Base-by-base conservation (phyloP, 805 yeast species). In the Wickerhamomyces alni region DNA sequence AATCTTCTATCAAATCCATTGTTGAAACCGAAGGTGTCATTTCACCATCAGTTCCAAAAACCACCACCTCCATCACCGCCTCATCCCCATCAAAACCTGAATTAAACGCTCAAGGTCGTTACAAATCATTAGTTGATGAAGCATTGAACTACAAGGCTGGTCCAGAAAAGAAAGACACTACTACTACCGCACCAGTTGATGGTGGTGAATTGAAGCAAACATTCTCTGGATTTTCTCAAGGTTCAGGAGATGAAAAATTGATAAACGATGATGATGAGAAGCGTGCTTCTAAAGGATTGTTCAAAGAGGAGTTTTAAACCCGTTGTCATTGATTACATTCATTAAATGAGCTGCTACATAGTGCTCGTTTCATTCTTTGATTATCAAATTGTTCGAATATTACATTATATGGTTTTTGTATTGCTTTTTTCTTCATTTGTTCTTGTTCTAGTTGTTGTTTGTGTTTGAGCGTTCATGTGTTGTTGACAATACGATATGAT, bases 161-260 rank as follows among this genome's bases (percentile, higher is more conserved):
- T 5, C 31, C 39, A 24, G 15, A n/a, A 18, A 42, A 39, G 21
- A 39, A 39, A 5, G 36, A 39, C n/a, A 40, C 24, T 9, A 21
- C 24, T 7, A 21, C 24, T 21, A 6, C 37, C 4, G 39, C 24
- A 10, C 43, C 30, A 15, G 38, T 17, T 21, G 50, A 48, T 30
- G 51, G 47, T 19, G 49, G 50, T 36, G 60, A 53, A 25, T 41
- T 55, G 36, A 51, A 53, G 39, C 52, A 56, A 36, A 67, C 71
- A 2, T 69, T 69, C 44, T 58, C 69, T 19, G 70, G 69, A 3
- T 69, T 69, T 48, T 63, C 69, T n/a, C 74, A 69, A 51, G 74
- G 73, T 21, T 69, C 73, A 6, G 60, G 45, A 16, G 58, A 51
- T 27, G 55, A 48, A 32, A 53, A 47, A 34, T 55, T 48, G 21